phyloP scores from a whole-genome alignment of 257 asterid species.

The Primulina tabacum region DNA sequence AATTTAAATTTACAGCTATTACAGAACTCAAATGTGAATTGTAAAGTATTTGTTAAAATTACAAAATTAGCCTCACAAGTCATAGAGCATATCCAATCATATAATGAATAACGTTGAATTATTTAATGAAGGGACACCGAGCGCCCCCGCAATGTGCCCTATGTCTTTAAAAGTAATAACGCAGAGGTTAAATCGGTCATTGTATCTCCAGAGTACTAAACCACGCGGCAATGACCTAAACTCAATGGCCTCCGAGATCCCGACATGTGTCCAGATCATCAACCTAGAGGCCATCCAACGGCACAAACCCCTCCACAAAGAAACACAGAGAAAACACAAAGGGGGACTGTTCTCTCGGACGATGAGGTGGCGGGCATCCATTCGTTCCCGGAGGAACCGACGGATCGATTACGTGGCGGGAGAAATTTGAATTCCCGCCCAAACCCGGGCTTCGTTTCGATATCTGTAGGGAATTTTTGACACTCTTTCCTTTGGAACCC shows the following conservation, averaged over 20 bases:
- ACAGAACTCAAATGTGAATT: no score
- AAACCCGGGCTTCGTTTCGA: conserved; percentile 86
- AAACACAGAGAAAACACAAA: conserved; percentile 78
- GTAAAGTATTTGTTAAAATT: background rate
- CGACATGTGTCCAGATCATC: conserved; percentile 36
- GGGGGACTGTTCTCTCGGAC: conserved; percentile 29
- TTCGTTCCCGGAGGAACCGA: background rate
- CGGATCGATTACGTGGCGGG: conserved; percentile 62
- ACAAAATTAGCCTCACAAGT: conserved; percentile 36
- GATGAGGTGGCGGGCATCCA: conserved; percentile 14
- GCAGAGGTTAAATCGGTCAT: conserved; percentile 51
- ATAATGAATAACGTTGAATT: conserved; percentile 33
- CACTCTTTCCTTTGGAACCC: conserved; percentile 49
- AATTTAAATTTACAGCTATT: no score
- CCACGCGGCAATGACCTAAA: background rate
- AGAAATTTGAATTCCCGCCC: conserved; percentile 84
- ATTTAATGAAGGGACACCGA: conserved; percentile 48
- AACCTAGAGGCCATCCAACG: conserved; percentile 32
- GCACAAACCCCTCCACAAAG: conserved; percentile 30
- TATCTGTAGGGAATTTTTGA: conserved; percentile 20
- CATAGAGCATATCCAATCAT: conserved; percentile 36
- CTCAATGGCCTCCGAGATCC: conserved; percentile 16
- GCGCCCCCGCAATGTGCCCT: conserved; percentile 16
- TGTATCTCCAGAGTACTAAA: conserved; percentile 16
- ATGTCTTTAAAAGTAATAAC: conserved; percentile 46